These are phyloP conservation scores for Sporormia fimetaria DNA, from an alignment of 495 filamentous ascomycete genomes.

Conservation along the genomic window DNA sequence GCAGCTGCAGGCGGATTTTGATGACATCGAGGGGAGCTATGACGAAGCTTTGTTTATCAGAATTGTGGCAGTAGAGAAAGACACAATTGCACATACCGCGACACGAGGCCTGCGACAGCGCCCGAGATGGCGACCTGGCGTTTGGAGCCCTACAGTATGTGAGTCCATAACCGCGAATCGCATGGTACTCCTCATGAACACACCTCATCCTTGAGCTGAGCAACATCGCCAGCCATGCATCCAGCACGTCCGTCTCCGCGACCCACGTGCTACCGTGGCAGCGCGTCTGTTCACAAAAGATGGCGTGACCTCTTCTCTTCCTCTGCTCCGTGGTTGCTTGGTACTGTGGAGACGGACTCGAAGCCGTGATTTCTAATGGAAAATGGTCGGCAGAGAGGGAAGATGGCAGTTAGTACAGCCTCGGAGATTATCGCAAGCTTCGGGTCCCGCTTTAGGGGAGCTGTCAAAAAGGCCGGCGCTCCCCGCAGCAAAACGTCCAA, in stretches of 20 bases:
- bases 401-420: too few relatives aligned
- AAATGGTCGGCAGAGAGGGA: too few relatives aligned
- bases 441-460: too few relatives aligned
- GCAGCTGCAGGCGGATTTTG: conserved; percentile 92
- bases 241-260: conserved; percentile 19
- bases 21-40: conserved; percentile 89
- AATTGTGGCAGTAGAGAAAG: not conserved
- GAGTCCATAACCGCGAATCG: conserved; percentile 2
- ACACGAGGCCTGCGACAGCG: conserved; percentile 77
- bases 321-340: too few relatives aligned
- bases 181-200: not conserved
- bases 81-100: conserved; percentile 43
- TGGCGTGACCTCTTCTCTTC: too few relatives aligned
- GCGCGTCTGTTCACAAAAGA: too few relatives aligned
- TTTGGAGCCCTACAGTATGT: conserved; percentile 55
- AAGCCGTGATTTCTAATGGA: too few relatives aligned
- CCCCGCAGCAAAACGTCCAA: too few relatives aligned
- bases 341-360: too few relatives aligned
- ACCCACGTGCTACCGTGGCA: too few relatives aligned
- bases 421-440: too few relatives aligned
- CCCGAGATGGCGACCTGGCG: conserved; percentile 74
- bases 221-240: conserved; percentile 65
- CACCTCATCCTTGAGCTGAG: conserved; percentile 84
- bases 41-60: conserved; percentile 73
- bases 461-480: too few relatives aligned